Evolutionary conservation across 2,329 filamentous ascomycete genomes (phyloP).

Genomic region (Endoconidiophora laricicola): DNA sequence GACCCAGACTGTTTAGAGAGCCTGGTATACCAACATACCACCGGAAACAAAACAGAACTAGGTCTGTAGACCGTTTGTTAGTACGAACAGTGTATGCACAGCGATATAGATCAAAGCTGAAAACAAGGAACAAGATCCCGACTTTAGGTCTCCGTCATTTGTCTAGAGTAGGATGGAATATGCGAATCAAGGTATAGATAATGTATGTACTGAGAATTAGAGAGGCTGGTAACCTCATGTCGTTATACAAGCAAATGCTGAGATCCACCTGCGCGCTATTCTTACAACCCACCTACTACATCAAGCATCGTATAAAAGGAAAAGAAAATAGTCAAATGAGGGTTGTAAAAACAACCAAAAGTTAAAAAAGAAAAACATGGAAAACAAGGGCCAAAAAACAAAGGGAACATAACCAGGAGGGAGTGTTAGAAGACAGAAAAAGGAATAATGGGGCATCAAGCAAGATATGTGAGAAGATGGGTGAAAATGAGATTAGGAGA

Average conservation of each 20-base stretch:
- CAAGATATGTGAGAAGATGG: background rate
- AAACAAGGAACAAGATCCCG: background rate
- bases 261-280: conserved; percentile 10
- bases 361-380: background rate
- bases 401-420: background rate
- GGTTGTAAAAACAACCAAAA: background rate
- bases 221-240: conserved; percentile 2
- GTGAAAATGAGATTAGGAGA: background rate
- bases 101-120: background rate
- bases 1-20: conserved; percentile 3
- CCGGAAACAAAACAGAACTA: background rate
- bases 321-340: conserved; percentile 1
- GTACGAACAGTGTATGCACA: background rate
- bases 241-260: conserved; percentile 11
- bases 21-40: background rate
- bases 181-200: conserved; percentile 7
- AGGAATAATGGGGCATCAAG: background rate
- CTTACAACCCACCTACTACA: conserved; percentile 9
- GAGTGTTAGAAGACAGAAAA: background rate
- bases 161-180: background rate
- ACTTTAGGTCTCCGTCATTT: too few relatives aligned
- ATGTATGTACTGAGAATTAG: conserved; percentile 11
- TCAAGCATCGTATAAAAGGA: background rate
- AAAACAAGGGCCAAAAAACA: background rate
- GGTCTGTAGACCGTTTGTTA: background rate